These are phyloP conservation scores for Yamadazyma sp. DNA, from an alignment of 805 yeast genomes.

Conservation along the genomic window DNA sequence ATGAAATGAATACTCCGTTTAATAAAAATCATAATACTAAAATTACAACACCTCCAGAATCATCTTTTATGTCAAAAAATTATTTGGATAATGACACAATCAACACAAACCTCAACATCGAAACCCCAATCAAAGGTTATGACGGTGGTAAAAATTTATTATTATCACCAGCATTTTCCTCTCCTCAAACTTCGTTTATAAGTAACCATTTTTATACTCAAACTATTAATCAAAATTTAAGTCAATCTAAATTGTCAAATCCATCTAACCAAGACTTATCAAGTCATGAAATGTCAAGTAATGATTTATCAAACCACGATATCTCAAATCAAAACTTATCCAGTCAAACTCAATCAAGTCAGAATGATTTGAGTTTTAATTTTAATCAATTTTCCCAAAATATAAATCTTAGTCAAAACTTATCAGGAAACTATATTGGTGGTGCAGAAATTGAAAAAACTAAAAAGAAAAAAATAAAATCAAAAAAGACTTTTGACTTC, in stretches of 20 bases:
- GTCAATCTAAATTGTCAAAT: no score
- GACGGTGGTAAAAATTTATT: slow-evolving; percentile 17
- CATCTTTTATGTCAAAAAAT: slow-evolving; percentile 3
- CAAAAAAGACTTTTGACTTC: slow-evolving; percentile 41
- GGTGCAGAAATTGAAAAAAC: slow-evolving; percentile 5
- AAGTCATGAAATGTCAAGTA: no score
- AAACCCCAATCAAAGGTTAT: slow-evolving; percentile 11
- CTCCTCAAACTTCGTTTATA: slow-evolving; percentile 37
- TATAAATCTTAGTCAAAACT: not conserved
- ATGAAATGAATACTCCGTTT: slow-evolving; percentile 12
- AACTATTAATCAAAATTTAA: not conserved
- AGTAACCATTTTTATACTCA: not conserved
- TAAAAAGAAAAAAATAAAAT: slow-evolving; percentile 23
- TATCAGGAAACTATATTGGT: slow-evolving; percentile 2
- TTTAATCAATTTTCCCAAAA: not conserved
- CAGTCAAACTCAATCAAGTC: not conserved
- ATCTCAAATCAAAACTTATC: not conserved
- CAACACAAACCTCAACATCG: slow-evolving; percentile 6
- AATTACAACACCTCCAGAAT: slow-evolving; percentile 37
- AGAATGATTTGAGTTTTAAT: not conserved
- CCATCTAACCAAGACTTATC: not conserved
- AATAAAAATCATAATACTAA: slow-evolving; percentile 14
- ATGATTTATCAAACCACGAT: no score
- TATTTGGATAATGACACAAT: slow-evolving; percentile 5
- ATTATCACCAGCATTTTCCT: slow-evolving; percentile 44